Percentiles rank a stretch among this genome's conserved stretches.
Evolutionary conservation across 805 yeast genomes (phyloP).

Genomic region (Ogataea angusta): DNA sequence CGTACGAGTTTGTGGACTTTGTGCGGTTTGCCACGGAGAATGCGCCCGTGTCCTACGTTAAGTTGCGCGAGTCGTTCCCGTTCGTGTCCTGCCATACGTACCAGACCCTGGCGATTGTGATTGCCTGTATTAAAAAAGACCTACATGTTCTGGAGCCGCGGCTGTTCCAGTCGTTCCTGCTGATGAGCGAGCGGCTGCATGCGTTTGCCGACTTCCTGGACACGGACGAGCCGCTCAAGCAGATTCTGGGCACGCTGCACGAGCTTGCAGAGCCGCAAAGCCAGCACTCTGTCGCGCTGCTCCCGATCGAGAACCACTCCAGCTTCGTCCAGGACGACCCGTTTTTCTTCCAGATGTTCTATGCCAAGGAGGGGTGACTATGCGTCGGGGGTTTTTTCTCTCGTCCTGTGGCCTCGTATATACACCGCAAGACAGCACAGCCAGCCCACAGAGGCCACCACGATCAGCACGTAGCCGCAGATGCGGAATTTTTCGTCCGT

Average conservation of each 20-base stretch:
- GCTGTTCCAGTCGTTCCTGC: not conserved
- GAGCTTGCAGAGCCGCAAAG: not conserved
- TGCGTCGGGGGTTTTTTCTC: not conserved
- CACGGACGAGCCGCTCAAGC: conserved; percentile 1
- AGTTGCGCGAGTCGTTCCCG: conserved; percentile 6
- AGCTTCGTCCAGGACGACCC: conserved; percentile 7
- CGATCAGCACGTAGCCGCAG: conserved; percentile 2
- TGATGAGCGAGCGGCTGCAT: not conserved
- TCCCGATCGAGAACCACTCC: conserved; percentile 6
- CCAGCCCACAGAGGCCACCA: not conserved
- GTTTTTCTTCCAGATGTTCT: conserved; percentile 4
- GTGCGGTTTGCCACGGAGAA: not conserved
- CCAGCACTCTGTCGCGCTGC: not conserved
- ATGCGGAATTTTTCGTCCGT: conserved; percentile 3
- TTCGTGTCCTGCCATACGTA: conserved; percentile 10
- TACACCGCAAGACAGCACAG: not conserved
- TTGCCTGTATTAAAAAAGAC: conserved; percentile 5
- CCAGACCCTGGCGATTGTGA: conserved; percentile 7
- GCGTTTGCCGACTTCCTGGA: conserved; percentile 1
- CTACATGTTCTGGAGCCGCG: not conserved
- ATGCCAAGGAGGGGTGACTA: not conserved
- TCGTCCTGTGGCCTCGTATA: not conserved
- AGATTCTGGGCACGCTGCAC: conserved; percentile 1
- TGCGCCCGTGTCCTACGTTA: not conserved
- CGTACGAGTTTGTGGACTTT: conserved; percentile 4